Conservation (phyloP, 441 rosid species). For the Arabidopsis lyrata region DNA sequence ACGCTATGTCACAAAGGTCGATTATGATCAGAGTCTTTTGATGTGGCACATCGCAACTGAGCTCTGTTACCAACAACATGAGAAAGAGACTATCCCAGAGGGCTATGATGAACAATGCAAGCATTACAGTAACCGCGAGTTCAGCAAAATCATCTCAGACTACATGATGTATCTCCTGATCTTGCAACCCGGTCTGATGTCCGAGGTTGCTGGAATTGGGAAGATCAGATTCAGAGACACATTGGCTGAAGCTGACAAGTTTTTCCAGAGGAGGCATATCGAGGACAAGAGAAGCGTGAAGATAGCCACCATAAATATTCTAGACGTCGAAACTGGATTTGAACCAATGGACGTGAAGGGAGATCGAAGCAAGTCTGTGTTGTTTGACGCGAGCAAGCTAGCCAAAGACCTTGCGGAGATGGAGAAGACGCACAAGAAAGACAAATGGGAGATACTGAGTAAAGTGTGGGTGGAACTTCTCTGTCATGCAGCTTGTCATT, state of each 20-base stretch:
- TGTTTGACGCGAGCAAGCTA: constrained; percentile 63
- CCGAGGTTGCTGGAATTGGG: constrained; percentile 68
- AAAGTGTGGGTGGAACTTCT: constrained; percentile 66
- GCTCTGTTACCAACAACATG: constrained; percentile 48
- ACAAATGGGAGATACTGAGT: constrained; percentile 60
- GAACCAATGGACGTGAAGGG: constrained; percentile 58
- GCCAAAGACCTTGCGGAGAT: constrained; percentile 50
- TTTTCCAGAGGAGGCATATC: constrained; percentile 48
- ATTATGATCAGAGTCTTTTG: constrained; percentile 68
- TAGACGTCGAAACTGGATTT: constrained; percentile 43
- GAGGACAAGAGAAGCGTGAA: not conserved
- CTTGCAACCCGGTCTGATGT: constrained; percentile 62
- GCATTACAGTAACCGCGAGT: constrained; percentile 34
- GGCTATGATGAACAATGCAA: not conserved
- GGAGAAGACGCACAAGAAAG: not conserved
- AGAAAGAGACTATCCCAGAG: not conserved
- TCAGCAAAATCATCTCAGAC: constrained; percentile 59
- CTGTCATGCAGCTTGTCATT: constrained; percentile 59
- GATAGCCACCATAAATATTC: constrained; percentile 40
- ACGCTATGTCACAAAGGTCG: constrained; percentile 45
- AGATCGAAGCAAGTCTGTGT: constrained; percentile 66
- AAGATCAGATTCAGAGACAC: constrained; percentile 65
- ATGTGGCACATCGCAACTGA: constrained; percentile 77
- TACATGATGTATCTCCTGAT: constrained; percentile 67
- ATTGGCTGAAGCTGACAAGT: constrained; percentile 56